These are phyloP conservation scores for Backusella circina DNA, from an alignment of 192 early-diverging fungal genomes.

Conservation along the genomic window DNA sequence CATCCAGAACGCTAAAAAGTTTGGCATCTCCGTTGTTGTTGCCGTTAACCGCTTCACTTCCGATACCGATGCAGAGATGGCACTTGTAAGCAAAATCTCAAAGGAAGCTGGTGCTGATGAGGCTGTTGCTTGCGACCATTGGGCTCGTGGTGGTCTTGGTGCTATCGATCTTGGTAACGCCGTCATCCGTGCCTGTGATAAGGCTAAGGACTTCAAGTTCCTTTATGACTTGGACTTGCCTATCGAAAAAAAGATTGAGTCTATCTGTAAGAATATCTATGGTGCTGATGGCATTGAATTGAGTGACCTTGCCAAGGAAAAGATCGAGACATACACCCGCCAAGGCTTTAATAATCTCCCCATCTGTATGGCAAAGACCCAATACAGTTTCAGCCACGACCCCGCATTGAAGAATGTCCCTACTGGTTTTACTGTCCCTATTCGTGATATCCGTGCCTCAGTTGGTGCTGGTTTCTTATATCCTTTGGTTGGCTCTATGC, in stretches of 20 bases:
- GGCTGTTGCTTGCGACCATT: conserved; percentile 88
- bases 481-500: conserved; percentile 94
- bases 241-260: conserved; percentile 91
- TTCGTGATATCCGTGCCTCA: conserved; percentile 92
- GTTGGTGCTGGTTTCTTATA: conserved; percentile 98
- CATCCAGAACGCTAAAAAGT: conserved; percentile 85
- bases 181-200: conserved; percentile 68
- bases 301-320: conserved; percentile 77
- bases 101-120: conserved; percentile 82
- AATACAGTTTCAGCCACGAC: conserved; percentile 89
- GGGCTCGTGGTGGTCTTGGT: conserved; percentile 91
- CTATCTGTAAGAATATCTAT: conserved; percentile 92
- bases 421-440: conserved; percentile 86
- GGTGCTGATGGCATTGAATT: conserved; percentile 90
- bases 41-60: conserved; percentile 15
- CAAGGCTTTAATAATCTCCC: conserved; percentile 88
- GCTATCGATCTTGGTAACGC: conserved; percentile 85
- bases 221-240: conserved; percentile 78
- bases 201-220: conserved; percentile 67
- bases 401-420: conserved; percentile 92
- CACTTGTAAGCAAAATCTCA: conserved; percentile 68
- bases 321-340: conserved; percentile 83
- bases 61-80: conserved; percentile 86
- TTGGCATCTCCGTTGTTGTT: conserved; percentile 30
- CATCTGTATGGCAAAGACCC: conserved; percentile 99